phyloP scores from a whole-genome alignment of 208 protist genomes.

The Leishmania braziliensis region DNA sequence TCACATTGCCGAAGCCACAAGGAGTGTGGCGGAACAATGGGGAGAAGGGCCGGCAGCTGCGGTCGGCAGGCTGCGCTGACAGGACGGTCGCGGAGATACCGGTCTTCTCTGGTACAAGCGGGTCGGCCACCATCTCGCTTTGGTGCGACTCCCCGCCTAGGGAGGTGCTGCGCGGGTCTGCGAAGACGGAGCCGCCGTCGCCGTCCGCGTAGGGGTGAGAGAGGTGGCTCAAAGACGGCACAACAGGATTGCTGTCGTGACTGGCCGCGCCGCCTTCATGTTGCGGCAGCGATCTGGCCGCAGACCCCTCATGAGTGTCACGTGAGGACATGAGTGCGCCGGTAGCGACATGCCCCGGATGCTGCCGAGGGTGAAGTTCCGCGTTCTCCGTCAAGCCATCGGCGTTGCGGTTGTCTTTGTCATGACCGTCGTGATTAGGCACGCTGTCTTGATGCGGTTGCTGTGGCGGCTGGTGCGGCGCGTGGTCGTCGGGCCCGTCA shows the following conservation, averaged over 20 bases:
- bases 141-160: neutral
- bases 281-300: neutral
- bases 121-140: neutral
- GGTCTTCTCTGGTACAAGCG: neutral
- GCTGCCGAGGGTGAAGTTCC: neutral
- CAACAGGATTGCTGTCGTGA: neutral
- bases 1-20: neutral
- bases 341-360: neutral
- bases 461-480: neutral
- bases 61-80: neutral
- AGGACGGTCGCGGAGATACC: neutral
- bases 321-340: neutral
- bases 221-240: neutral
- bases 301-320: neutral
- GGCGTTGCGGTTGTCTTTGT: neutral
- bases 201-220: too few species aligned
- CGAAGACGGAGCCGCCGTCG: conserved; percentile 1
- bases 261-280: neutral
- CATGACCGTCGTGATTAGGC: neutral
- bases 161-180: neutral
- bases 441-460: neutral
- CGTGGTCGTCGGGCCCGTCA: neutral
- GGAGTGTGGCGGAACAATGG: neutral
- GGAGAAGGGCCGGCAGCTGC: neutral
- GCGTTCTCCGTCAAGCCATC: neutral